Evolutionary conservation across 2,329 filamentous ascomycete species (phyloP), one percentile per base, ranked within the genome.

Genomic region (Talaromyces sp.): DNA sequence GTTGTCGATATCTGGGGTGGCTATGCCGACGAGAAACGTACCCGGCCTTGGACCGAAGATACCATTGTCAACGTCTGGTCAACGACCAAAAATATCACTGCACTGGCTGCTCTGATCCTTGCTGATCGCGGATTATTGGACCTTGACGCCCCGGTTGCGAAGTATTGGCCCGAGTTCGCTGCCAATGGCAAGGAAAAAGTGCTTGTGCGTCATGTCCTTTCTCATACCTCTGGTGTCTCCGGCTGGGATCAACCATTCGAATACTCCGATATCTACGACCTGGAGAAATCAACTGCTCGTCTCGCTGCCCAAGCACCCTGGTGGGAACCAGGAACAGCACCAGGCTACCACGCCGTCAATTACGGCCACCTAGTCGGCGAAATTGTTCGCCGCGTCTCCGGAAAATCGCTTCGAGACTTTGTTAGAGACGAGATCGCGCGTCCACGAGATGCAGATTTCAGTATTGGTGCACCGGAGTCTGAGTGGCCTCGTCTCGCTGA

Each of bases 111-210:
- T 1, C 69, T 81, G 24, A 69, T 82, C 24, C 76, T 81, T 7
- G 73, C 80, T 37, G 75, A 80, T 54, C 76, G 79, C 3, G 79
- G 78, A 3, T 66, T 76, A 0, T 63, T 83, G 0, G 70, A 76
- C 62, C 69, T 74, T 0, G 66, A 78, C 52, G 79, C 74, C 13
- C 75, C 75, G 1, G 78, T 83, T 0, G 67, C 76, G 1, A 72
- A 75, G 45, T 79, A 82, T 71, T 83, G 81, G 81, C 81, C 81
- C 0, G 81, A 82, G 52, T 83, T 83, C 63, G 78, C 71, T 0
- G 73, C 67, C 13, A 78, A 79, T 22, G 80, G 79, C 43, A 82
- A 82, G 57, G 70, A 78, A 45, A 68, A 76, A 14, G 69, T 82
- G 50, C 67, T 75, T 11, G 75, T 83, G 6, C 72, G 74, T 1